Conservation (phyloP, 345 rosid genomes). For the Ceriops zippeliana region DNA sequence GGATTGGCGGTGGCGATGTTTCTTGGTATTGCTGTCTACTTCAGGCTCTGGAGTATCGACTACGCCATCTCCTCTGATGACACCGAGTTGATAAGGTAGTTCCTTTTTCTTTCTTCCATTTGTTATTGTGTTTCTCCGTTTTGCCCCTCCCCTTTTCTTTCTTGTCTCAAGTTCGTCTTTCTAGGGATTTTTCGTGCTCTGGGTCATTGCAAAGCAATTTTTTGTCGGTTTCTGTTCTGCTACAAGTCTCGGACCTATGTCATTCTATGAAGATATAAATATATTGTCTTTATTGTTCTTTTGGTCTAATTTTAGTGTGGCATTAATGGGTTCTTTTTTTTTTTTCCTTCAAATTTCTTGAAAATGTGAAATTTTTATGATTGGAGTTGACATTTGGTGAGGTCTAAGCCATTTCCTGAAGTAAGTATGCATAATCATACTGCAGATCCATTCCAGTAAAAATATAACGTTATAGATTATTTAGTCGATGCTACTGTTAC, state of each 20-base stretch:
- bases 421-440: neutral
- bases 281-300: neutral
- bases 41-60: slow-evolving; percentile 77
- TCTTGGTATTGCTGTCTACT: slow-evolving; percentile 59
- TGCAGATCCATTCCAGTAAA: neutral
- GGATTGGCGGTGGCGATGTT: slow-evolving; percentile 49
- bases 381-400: neutral
- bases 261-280: neutral
- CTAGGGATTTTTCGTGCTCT: neutral
- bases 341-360: neutral
- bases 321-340: neutral
- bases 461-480: neutral
- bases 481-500: neutral
- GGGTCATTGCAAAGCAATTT: no score
- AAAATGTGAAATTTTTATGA: neutral
- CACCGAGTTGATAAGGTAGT: slow-evolving; percentile 64
- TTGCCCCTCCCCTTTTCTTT: neutral
- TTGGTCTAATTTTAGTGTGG: neutral
- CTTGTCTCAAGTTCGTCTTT: neutral
- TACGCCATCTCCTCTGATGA: slow-evolving; percentile 61
- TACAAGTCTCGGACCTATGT: neutral
- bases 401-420: neutral
- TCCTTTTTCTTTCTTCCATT: neutral
- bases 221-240: no score
- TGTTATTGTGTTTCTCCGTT: no score